Evolutionary conservation across 306 rosid genomes (phyloP).

Genomic region (Pueraria montana): DNA sequence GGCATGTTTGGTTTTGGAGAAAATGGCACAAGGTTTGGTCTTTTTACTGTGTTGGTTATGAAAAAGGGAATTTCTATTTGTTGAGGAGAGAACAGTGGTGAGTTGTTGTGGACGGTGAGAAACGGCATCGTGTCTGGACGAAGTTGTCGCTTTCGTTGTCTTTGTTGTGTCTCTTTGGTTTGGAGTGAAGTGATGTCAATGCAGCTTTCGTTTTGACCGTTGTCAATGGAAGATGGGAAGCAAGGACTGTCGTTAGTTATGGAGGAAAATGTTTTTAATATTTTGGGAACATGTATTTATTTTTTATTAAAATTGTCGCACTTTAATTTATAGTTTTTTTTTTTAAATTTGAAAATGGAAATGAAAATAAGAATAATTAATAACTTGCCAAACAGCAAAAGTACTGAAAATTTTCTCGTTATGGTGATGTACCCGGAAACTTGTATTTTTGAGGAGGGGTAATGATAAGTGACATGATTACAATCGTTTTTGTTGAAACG

Average conservation of each 20-base stretch:
- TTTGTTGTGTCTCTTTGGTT: neutral
- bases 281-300: neutral
- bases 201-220: slow-evolving; percentile 7
- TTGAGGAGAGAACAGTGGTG: neutral
- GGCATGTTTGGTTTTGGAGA: neutral
- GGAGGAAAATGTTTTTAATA: neutral
- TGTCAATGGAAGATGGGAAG: neutral
- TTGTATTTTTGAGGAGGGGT: neutral
- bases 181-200: no score
- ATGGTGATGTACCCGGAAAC: neutral
- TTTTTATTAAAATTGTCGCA: neutral
- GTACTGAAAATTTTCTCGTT: neutral
- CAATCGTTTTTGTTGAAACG: neutral
- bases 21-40: neutral
- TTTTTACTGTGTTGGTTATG: neutral
- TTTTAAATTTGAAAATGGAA: neutral
- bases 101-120: neutral
- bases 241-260: neutral
- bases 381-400: neutral
- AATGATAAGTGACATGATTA: slow-evolving; percentile 11
- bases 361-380: neutral
- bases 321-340: neutral
- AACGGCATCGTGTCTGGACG: slow-evolving; percentile 36
- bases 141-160: slow-evolving; percentile 42
- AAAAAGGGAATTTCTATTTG: neutral